Conservation (phyloP, 257 asterid species). For the Gardenia jasminoides region DNA sequence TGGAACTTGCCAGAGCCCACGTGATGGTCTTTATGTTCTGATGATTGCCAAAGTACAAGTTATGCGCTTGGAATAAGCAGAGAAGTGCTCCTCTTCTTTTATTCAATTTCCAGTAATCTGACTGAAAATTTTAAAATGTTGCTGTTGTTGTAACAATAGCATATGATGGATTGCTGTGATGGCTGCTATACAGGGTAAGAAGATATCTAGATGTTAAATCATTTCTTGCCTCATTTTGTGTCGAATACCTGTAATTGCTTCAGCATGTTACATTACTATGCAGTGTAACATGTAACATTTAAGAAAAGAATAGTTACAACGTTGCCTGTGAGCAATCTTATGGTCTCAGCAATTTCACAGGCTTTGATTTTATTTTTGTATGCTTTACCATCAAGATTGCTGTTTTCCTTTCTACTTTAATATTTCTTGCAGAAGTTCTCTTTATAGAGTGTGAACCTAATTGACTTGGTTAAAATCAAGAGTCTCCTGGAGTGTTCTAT, state of each 20-base stretch:
- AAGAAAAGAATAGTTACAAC: neutral
- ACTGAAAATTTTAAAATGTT: too few species aligned
- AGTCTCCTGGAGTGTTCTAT: neutral
- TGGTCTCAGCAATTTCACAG: neutral
- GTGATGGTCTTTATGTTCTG: neutral
- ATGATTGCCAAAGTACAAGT: neutral
- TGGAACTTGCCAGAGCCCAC: neutral
- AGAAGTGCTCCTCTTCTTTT: too few species aligned
- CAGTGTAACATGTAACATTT: neutral
- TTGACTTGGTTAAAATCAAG: neutral
- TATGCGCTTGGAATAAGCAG: too few species aligned
- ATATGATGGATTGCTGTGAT: neutral
- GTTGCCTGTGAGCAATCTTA: neutral
- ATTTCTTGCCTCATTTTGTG: neutral
- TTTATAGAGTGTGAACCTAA: neutral
- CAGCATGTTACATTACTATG: neutral
- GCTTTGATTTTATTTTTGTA: neutral
- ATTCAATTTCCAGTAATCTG: too few species aligned
- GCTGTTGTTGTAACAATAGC: neutral
- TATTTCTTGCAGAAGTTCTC: neutral
- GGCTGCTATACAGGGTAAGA: neutral
- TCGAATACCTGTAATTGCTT: neutral
- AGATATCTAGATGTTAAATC: neutral
- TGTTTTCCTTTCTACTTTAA: neutral
- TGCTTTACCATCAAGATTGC: neutral